Percentiles rank a stretch among this genome's conserved stretches.
These are phyloP conservation scores for Colletotrichum sp. DNA, from an alignment of 2,329 filamentous ascomycete genomes.

Conservation along the genomic window DNA sequence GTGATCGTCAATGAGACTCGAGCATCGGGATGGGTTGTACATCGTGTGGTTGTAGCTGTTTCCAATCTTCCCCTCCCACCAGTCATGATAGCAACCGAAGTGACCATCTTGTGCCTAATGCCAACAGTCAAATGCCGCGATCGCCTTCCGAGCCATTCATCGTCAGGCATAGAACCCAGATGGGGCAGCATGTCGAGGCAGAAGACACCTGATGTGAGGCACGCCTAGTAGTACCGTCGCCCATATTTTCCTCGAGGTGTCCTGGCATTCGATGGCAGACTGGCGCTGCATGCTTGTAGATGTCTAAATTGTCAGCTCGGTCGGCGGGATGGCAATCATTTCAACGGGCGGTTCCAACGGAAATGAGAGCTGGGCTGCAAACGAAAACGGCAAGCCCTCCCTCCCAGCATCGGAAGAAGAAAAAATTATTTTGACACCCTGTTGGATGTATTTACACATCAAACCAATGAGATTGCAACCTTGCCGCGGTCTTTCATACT, in stretches of 20 bases:
- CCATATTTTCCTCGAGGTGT: not conserved
- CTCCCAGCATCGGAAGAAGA: not conserved
- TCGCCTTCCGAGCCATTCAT: not conserved
- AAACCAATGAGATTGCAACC: fast-evolving
- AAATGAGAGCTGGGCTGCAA: not conserved
- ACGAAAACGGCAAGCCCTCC: not conserved
- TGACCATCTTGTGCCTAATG: not conserved
- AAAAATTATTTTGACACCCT: not conserved
- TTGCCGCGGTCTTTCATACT: not conserved
- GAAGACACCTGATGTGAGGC: not conserved
- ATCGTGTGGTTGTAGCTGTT: not conserved
- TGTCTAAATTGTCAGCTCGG: not conserved
- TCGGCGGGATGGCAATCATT: not conserved
- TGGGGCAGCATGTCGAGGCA: not conserved
- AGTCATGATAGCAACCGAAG: not conserved
- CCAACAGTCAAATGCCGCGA: not conserved
- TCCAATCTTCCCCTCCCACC: not conserved
- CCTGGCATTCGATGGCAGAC: not conserved
- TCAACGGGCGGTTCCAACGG: not conserved
- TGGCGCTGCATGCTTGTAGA: not conserved
- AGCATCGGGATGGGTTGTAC: fast-evolving
- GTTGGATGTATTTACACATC: not conserved
- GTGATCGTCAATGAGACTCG: not conserved
- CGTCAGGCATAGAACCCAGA: not conserved
- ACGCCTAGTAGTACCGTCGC: not conserved